Percentiles rank a stretch among this genome's conserved stretches.
Evolutionary conservation across 2,329 filamentous ascomycete species (phyloP).

Genomic region (Penicillium nordicum): DNA sequence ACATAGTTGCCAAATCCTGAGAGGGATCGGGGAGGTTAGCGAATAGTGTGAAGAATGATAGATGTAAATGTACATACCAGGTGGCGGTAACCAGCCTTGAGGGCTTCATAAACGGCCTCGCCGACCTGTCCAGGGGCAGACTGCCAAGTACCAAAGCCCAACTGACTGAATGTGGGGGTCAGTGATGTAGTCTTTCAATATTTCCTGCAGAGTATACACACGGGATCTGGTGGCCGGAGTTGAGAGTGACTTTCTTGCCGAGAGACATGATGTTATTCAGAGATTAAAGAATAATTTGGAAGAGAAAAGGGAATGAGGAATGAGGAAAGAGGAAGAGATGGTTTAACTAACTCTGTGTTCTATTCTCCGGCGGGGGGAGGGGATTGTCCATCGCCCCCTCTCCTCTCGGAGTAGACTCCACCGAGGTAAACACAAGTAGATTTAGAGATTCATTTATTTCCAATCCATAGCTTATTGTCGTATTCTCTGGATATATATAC

Average conservation of each 20-base stretch:
- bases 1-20: conserved; percentile 42
- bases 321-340: conserved; percentile 2
- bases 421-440: conserved; percentile 4
- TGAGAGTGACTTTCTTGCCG: conserved; percentile 39
- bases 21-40: conserved; percentile 13
- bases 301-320: conserved; percentile 5
- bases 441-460: neutral
- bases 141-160: conserved; percentile 43
- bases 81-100: conserved; percentile 42
- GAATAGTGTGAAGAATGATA: neutral
- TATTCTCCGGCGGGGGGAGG: conserved; percentile 13
- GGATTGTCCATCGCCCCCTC: conserved; percentile 13
- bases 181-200: neutral
- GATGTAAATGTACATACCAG: conserved; percentile 26
- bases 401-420: conserved; percentile 23
- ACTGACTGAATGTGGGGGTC: conserved; percentile 26
- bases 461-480: too few relatives aligned
- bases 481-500: neutral
- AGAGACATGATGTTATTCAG: conserved; percentile 35
- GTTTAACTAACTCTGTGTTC: conserved; percentile 13
- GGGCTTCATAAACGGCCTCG: conserved; percentile 39
- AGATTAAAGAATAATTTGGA: neutral
- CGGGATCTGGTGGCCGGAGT: conserved; percentile 39
- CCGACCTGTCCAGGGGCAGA: conserved; percentile 40
- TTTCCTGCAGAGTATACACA: conserved; percentile 23